Evolutionary conservation across 2,329 filamentous ascomycete species (phyloP), one percentile per base, ranked within the genome.

Genomic region (Chaetomiaceae sp.): DNA sequence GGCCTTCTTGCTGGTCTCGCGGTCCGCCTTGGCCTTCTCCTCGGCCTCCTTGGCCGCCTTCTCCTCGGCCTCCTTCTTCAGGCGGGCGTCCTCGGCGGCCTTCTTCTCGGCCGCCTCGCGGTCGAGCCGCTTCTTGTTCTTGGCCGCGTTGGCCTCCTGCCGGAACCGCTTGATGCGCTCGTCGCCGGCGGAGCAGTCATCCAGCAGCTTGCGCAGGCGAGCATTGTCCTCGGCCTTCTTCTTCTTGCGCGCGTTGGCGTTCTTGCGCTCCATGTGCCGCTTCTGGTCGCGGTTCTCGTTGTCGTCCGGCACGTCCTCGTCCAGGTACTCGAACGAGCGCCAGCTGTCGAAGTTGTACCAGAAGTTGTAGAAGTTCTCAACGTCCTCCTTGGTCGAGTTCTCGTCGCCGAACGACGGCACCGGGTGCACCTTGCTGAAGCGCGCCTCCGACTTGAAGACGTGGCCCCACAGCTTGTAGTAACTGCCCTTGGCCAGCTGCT

Each of bases 341-440:
- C 93, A 98, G 68, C 86, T 93, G 77, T 98, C 93, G 61, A 98
- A 95, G 78, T 91, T 94, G 78, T 97, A 98, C 84, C 87, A 98
- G 76, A 97, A 98, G 78, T 98, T 95, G 80, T 98, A 98, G 70
- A 98, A 98, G 44, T 76, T 74, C 64, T 97, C 90, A 38, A 98
- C 93, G 8, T 95, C 84, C 63, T 94, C 87, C 70, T 90, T 87
- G 60, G 80, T 80, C 62, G 86, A 84, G 56, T 94, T 85, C 55
- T 88, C 87, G 62, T 88, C 79, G 53, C 93, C 93, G 48, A 98
- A 83, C 59, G 77, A 71, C 6, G 93, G 94, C 3, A 96, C 93
- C 6, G 91, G 91, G 65, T 95, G 87, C 51, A 69, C 76, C 69
- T 89, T 93, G 68, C 87, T 94, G 81, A 98, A 98, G 54, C 93